Evolutionary conservation across 108 stramenopile genomes (phyloP).

Genomic region (Bacterosira constricta): DNA sequence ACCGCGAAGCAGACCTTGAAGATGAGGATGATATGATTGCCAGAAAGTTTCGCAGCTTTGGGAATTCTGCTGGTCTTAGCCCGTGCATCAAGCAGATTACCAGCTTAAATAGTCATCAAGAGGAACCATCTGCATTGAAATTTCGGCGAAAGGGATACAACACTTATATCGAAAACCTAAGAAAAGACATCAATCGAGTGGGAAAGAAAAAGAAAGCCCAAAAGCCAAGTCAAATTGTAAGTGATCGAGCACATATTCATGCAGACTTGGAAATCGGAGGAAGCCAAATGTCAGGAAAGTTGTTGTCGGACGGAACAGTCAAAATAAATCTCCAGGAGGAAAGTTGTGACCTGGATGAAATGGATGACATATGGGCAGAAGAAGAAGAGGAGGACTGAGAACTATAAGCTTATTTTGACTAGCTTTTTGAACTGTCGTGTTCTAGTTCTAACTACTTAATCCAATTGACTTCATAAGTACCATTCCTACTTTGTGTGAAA

Average conservation of each 20-base stretch:
- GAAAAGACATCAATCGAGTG: conserved; percentile 17
- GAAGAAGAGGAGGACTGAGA: conserved; percentile 7
- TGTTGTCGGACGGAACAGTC: conserved; percentile 7
- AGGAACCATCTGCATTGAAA: neutral
- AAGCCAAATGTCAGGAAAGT: conserved; percentile 4
- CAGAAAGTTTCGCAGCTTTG: neutral
- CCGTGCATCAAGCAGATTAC: conserved; percentile 9
- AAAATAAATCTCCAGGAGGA: conserved; percentile 11
- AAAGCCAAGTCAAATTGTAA: neutral
- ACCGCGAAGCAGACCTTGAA: conserved; percentile 6
- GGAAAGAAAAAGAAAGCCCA: conserved; percentile 7
- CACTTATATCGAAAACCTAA: conserved; percentile 14
- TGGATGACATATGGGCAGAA: conserved; percentile 8
- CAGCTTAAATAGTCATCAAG: neutral
- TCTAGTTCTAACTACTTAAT: too few species aligned
- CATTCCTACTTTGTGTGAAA: too few species aligned
- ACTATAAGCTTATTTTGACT: too few species aligned
- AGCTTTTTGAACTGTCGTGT: too few species aligned
- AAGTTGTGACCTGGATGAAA: conserved; percentile 11
- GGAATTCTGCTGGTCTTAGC: conserved; percentile 8
- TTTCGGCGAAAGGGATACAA: conserved; percentile 12
- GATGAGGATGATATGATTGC: conserved; percentile 5
- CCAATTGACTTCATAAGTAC: too few species aligned
- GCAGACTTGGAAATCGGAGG: conserved; percentile 1
- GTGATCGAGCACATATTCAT: neutral